Conservation (phyloP, 768 basidiomycete genomes). For the Tylopilus intermedius region DNA sequence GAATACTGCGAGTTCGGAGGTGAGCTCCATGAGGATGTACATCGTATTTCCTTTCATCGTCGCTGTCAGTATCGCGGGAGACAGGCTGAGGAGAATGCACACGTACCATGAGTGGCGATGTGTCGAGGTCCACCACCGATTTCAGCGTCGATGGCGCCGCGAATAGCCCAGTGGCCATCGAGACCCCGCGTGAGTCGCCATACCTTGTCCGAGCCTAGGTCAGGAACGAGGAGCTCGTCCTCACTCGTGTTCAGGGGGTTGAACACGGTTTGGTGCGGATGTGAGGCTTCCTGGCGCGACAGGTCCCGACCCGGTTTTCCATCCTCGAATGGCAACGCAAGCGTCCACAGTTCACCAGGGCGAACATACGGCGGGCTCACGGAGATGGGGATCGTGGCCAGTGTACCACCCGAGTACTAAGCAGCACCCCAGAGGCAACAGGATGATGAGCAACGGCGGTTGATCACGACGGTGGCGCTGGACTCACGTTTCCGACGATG, state of each 20-base stretch:
- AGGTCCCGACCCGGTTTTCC: constrained; percentile 56
- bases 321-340: constrained; percentile 36
- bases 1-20: constrained; percentile 54
- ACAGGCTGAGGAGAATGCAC: neutral
- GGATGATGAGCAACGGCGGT: neutral
- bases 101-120: constrained; percentile 55
- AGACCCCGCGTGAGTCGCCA: constrained; percentile 46
- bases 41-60: constrained; percentile 47
- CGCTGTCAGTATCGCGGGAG: neutral
- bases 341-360: constrained; percentile 28
- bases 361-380: constrained; percentile 43
- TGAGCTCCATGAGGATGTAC: constrained; percentile 67
- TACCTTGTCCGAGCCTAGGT: constrained; percentile 70
- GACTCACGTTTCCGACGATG: constrained; percentile 68
- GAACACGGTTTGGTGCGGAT: constrained; percentile 68
- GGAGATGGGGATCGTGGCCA: constrained; percentile 55
- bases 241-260: constrained; percentile 39
- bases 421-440: neutral
- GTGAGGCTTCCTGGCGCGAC: constrained; percentile 64
- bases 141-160: constrained; percentile 44
- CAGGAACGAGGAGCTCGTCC: constrained; percentile 63
- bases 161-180: constrained; percentile 45
- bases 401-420: constrained; percentile 66
- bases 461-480: neutral
- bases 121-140: constrained; percentile 71